Evolutionary conservation across 257 asterid genomes (phyloP).

Genomic region (Dorcoceras hygrometricum): DNA sequence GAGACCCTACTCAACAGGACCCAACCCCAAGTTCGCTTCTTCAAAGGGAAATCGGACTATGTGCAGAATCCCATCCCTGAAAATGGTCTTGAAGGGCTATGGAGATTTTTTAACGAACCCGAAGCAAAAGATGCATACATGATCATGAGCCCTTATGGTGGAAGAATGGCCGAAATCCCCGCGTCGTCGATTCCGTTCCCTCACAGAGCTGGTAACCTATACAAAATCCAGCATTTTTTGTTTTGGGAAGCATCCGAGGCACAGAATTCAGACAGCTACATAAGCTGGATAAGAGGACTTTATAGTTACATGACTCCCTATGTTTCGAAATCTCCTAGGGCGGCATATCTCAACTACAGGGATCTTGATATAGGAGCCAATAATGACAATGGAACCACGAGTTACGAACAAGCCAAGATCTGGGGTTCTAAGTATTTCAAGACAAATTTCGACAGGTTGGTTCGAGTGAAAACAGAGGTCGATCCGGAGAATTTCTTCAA

Average conservation of each 20-base stretch:
- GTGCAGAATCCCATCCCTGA: neutral
- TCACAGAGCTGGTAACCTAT: neutral
- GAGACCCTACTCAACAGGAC: slow-evolving; percentile 12
- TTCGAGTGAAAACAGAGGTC: neutral
- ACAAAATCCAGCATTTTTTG: neutral
- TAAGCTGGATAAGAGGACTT: neutral
- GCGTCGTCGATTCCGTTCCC: neutral
- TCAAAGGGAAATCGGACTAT: slow-evolving; percentile 14
- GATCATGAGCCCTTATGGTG: neutral
- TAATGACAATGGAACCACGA: neutral
- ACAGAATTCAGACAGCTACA: neutral
- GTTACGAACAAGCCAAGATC: neutral
- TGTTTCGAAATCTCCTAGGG: neutral
- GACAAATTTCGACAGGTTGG: neutral
- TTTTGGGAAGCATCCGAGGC: neutral
- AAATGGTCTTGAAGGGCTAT: neutral
- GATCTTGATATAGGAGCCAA: neutral
- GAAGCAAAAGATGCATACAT: neutral
- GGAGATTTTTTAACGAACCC: neutral
- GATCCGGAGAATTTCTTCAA: neutral
- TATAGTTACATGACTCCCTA: neutral
- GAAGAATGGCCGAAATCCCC: neutral
- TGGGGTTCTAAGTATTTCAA: neutral
- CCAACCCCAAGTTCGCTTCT: neutral
- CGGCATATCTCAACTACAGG: neutral